phyloP scores from a whole-genome alignment of 306 rosid genomes.

The Albizia julibrissin region DNA sequence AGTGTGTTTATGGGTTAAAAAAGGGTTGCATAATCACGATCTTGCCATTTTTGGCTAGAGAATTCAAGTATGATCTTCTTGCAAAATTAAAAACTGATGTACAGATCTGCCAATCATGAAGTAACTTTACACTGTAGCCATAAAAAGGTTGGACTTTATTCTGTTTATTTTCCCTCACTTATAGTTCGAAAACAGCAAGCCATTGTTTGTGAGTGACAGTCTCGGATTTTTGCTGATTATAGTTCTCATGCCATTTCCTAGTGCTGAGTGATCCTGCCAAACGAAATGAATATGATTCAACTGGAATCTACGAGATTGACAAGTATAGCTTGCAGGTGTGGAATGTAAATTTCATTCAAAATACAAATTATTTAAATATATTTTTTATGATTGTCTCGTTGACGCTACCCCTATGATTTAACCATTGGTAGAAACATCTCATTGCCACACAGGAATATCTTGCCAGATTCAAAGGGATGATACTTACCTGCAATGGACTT shows the following conservation, averaged over 20 bases:
- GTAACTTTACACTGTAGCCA: neutral
- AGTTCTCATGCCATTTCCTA: conserved; percentile 26
- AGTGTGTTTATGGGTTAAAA: neutral
- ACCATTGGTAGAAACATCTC: neutral
- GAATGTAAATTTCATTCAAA: neutral
- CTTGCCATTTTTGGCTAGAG: neutral
- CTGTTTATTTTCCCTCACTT: neutral
- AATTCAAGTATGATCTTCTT: conserved; percentile 1
- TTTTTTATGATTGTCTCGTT: conserved; percentile 16
- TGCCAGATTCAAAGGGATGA: conserved; percentile 78
- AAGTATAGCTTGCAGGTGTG: conserved; percentile 73
- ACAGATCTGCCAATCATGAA: neutral
- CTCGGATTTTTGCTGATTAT: neutral
- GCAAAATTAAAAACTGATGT: conserved; percentile 8
- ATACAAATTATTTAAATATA: conserved; percentile 10
- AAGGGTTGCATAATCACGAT: neutral
- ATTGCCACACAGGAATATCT: conserved; percentile 66
- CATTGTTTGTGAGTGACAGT: neutral
- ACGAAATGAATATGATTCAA: conserved; percentile 67
- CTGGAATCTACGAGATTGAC: conserved; percentile 67
- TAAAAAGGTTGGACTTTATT: conserved; percentile 9
- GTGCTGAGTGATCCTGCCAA: conserved; percentile 71
- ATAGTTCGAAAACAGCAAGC: conserved; percentile 20
- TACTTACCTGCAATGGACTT: conserved; percentile 85
- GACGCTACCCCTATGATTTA: conserved; percentile 17